Conservation (phyloP, 192 early-diverging fungal genomes). For the Coemansia sp. region DNA sequence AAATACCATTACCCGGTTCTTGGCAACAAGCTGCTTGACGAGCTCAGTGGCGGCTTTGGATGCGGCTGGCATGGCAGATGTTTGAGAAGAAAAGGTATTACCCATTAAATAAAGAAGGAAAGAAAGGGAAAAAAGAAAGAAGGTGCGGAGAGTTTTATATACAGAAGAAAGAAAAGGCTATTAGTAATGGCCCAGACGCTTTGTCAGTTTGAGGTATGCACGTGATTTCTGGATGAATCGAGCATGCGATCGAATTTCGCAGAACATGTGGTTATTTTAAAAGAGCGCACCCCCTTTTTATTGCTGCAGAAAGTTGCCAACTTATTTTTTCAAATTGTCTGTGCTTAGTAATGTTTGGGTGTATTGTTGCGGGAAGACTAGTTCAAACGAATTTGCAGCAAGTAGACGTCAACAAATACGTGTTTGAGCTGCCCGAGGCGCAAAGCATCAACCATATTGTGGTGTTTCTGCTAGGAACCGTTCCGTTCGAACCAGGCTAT, state of each 20-base stretch:
- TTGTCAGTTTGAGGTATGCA: neutral
- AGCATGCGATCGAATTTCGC: constrained; percentile 6
- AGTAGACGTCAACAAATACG: constrained; percentile 81
- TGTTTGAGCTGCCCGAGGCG: constrained; percentile 86
- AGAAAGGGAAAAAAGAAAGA: neutral
- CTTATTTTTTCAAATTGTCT: neutral
- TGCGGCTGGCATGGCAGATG: constrained; percentile 22
- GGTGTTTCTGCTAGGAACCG: constrained; percentile 83
- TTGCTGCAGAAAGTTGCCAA: neutral
- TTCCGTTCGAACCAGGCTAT: constrained; percentile 84
- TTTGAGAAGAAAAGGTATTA: constrained; percentile 5
- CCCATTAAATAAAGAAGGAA: constrained; percentile 15
- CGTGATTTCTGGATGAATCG: no score
- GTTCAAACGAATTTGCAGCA: constrained; percentile 91
- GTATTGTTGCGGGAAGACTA: constrained; percentile 85
- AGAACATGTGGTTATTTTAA: neutral
- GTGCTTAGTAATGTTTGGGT: constrained; percentile 74
- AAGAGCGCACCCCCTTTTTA: neutral
- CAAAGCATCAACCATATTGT: constrained; percentile 91
- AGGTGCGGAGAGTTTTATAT: neutral
- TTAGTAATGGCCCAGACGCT: constrained; percentile 6
- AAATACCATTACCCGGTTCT: constrained; percentile 61
- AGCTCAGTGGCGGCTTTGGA: constrained; percentile 32
- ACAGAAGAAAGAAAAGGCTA: neutral
- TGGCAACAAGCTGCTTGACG: constrained; percentile 32